Base-by-base conservation (phyloP, 1,139 yeast genomes). In the Arxiozyma slooffiae region DNA sequence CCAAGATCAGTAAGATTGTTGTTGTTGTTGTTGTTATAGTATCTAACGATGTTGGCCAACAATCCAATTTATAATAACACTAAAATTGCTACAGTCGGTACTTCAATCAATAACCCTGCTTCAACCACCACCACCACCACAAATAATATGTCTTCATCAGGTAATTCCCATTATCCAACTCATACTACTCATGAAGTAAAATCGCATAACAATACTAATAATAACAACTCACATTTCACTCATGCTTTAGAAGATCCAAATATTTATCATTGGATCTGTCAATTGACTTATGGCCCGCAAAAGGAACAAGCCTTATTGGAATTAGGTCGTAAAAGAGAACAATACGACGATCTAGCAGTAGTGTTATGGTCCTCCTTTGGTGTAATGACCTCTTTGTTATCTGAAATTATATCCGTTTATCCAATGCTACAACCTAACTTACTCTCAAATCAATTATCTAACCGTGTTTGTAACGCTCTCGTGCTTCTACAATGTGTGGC, bases 311-410 rank as follows among this genome's bases (percentile, higher is more conserved):
- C 98, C 1, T 73, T 92, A 51, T 71, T 89, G 55, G 97, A 90
- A 65, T 73, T 92, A 48, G 97, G 97, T 8, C 88, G 92, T 66
- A 90, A 89, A 62, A 77, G 98, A 57, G 98, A 92, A 63, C 92
- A 88, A 64, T 90, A 86, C 63, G 97, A 89, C 53, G 97, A 92
- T 64, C 75, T 92, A 56, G 97, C 98, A 0, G 71, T 89, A 44
- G 95, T 90, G 6, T 73, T 92, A 53, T 92, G 98, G 98, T 85
- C 92, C 60, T 86, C 97, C 4, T 90, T 85, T 70, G 98, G 97
- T 24, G 97, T 90, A 18, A 89, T 92, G 95, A 84, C 97, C 1
- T 85, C 90, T 17, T 72, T 92, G 47, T 69, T 92, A 55, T 95
- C 88, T 66, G 98, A 92, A 65, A 89, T 92, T 51, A 82, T 89